phyloP scores from a whole-genome alignment of 2,329 filamentous ascomycete genomes.

The Phyllachora maydis region DNA sequence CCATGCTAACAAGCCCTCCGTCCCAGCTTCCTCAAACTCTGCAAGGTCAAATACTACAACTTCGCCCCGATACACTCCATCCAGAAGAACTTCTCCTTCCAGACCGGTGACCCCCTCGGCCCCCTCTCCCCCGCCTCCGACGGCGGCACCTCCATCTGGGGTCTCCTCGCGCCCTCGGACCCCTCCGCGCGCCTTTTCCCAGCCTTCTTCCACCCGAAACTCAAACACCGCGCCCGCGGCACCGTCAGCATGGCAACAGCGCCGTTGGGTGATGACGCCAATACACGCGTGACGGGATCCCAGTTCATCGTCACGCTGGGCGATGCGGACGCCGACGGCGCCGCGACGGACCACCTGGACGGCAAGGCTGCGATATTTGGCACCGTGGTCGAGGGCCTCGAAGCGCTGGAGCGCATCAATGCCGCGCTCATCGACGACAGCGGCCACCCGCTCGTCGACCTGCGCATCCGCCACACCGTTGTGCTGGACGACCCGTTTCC shows the following conservation, averaged over 20 bases:
- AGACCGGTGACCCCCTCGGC: constrained; percentile 85
- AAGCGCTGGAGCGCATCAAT: constrained; percentile 86
- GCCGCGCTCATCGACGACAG: constrained; percentile 69
- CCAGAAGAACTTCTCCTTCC: constrained; percentile 89
- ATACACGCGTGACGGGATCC: constrained; percentile 65
- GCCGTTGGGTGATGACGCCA: constrained; percentile 52
- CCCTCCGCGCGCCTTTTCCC: constrained; percentile 56
- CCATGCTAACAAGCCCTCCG: too few relatives aligned
- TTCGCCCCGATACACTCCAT: constrained; percentile 83
- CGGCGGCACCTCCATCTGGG: constrained; percentile 89
- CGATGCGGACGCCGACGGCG: too few relatives aligned
- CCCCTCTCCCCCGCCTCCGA: constrained; percentile 70
- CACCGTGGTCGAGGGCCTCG: constrained; percentile 89
- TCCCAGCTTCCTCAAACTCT: constrained; percentile 95
- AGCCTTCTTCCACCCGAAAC: constrained; percentile 66
- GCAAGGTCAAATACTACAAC: constrained; percentile 99
- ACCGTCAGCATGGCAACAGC: constrained; percentile 97
- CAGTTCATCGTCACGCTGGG: constrained; percentile 90
- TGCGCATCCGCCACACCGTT: constrained; percentile 82
- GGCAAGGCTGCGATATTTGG: constrained; percentile 91
- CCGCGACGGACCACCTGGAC: constrained; percentile 79
- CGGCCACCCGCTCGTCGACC: constrained; percentile 78
- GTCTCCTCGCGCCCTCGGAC: constrained; percentile 45
- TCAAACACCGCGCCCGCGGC: constrained; percentile 75
- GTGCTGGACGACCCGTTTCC: constrained; percentile 82